phyloP scores from a whole-genome alignment of 2,329 filamentous ascomycete genomes.

The Venturia carpophila region DNA sequence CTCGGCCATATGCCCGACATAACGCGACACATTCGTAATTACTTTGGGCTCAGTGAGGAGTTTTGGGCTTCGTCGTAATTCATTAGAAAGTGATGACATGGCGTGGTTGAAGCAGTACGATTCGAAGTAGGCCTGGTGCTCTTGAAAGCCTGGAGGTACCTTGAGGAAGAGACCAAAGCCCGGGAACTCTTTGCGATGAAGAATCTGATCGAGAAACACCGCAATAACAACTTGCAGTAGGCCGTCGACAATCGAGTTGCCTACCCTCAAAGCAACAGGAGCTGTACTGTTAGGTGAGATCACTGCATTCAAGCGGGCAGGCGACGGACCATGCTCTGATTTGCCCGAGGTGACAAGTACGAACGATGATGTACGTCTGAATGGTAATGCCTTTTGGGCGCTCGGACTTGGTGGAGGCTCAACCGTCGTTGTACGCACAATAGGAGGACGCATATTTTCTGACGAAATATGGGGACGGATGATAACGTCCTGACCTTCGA shows the following conservation, averaged over 20 bases:
- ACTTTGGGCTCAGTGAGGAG: conserved; percentile 72
- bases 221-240: conserved; percentile 69
- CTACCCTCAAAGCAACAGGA: conserved; percentile 42
- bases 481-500: conserved; percentile 78
- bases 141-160: conserved; percentile 83
- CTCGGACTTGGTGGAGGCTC: conserved; percentile 31
- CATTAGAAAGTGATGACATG: conserved; percentile 60
- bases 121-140: conserved; percentile 92
- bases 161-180: conserved; percentile 81
- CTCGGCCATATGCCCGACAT: conserved; percentile 74
- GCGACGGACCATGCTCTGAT: conserved; percentile 43
- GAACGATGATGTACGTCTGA: conserved; percentile 82
- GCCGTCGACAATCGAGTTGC: conserved; percentile 65
- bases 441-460: conserved; percentile 49
- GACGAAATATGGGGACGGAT: conserved; percentile 65
- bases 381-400: conserved; percentile 48
- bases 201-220: conserved; percentile 78
- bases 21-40: conserved; percentile 76
- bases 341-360: conserved; percentile 72
- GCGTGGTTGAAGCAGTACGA: conserved; percentile 76
- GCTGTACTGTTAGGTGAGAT: conserved; percentile 52
- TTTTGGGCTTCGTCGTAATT: conserved; percentile 63
- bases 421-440: conserved; percentile 64
- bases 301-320: conserved; percentile 55
- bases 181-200: conserved; percentile 80